Evolutionary conservation across 192 early-diverging fungal genomes (phyloP), one percentile per base, ranked within the genome.

Genomic region (Kappamyces sp.): DNA sequence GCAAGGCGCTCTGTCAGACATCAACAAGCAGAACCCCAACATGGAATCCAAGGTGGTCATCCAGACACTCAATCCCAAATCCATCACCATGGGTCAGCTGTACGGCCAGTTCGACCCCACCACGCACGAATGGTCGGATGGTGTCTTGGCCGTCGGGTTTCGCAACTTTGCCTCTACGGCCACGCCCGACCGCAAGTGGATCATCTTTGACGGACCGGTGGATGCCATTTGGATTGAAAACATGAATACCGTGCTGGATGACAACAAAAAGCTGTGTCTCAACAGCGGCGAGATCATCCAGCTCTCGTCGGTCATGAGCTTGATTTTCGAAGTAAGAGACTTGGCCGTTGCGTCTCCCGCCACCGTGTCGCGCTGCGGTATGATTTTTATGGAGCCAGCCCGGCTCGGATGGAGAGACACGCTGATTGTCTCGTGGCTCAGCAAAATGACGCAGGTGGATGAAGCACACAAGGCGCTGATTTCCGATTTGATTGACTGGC

Each of bases 181-280:
- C 40, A 75, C 68, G 1, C 80, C 80, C 0, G 80, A 82, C 47
- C 48, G 80, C 51, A 82, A 82, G 64, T 82, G 80, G 80, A 66
- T 82, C 37, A 74, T 82, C 29, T 82, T 82, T 49, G 80, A 82
- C 57, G 80, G 80, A 1, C 80, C 80, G 3, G 80, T 82, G n/a
- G 80, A 82, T 68, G 80, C 80, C 0, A 73, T 82, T 42, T 82
- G 80, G 80, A 81, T 81, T 63, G 73, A 78, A 60, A 81, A 81
- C 37, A 81, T 81, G 78, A 81, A 81, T 48, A 81, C 78, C 1
- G 80, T 82, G 5, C 60, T 82, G 38, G 80, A 82, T 64, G 80
- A 82, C 49, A 82, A 82, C 65, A 65, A 76, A 49, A 82, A 82
- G 54, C 66, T 82, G 3, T 82, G 80, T 49, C 54, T 82, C 5